Conservation (phyloP, 148 eudicot species). For the Spergularia marina region DNA sequence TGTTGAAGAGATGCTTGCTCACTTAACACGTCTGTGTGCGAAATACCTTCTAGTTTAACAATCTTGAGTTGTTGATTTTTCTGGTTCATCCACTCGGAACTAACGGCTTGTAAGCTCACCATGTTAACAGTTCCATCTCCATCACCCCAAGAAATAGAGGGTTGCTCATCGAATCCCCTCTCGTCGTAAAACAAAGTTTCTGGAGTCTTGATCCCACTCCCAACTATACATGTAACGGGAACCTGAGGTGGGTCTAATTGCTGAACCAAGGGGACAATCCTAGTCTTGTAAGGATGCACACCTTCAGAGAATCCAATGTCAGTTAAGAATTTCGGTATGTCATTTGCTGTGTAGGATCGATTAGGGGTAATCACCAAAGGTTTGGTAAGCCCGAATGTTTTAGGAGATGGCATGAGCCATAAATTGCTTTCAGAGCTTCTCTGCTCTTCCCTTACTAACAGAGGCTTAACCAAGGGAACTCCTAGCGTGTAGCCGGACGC, state of each 20-base stretch:
- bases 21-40: slow-evolving; percentile 57
- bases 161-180: slow-evolving; percentile 63
- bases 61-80: slow-evolving; percentile 43
- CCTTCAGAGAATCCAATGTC: slow-evolving; percentile 70
- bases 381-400: slow-evolving; percentile 27
- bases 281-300: slow-evolving; percentile 41
- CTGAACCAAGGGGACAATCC: slow-evolving; percentile 59
- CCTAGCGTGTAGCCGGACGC: slow-evolving; percentile 86
- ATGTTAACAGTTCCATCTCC: slow-evolving; percentile 96
- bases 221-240: slow-evolving; percentile 68
- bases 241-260: slow-evolving; percentile 44
- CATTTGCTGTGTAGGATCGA: slow-evolving; percentile 42
- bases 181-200: slow-evolving; percentile 64
- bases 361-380: slow-evolving; percentile 58
- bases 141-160: slow-evolving; percentile 65
- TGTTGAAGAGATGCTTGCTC: slow-evolving; percentile 46
- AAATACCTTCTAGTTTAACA: slow-evolving; percentile 51
- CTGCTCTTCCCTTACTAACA: slow-evolving; percentile 76
- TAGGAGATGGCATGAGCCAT: slow-evolving; percentile 82
- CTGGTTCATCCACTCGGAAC: slow-evolving; percentile 41
- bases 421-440: slow-evolving; percentile 83
- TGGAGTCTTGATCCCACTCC: slow-evolving; percentile 52
- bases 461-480: slow-evolving; percentile 76
- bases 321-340: slow-evolving; percentile 46
- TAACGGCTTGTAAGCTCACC: slow-evolving; percentile 60